Base-by-base conservation (phyloP, 352 stramenopile species). In the Phytophthora foliorum region DNA sequence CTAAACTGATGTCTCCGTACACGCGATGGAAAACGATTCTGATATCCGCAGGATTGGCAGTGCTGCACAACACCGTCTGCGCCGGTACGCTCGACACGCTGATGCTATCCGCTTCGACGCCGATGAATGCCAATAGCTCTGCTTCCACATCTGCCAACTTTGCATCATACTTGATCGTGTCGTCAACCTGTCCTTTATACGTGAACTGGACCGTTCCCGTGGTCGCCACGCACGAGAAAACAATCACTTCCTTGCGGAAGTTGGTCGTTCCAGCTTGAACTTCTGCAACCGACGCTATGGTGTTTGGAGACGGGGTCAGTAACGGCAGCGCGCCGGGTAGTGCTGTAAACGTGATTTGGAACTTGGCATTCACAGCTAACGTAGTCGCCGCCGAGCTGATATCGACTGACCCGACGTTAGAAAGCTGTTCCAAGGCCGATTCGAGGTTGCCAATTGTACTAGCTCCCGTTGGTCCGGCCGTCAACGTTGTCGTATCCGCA, bases 21-120 rank as follows among this genome's bases (percentile, higher is more conserved):
- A 91, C 74, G 3, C 82, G 78, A 39, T 95, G 67, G 36, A 95
- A 92, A 0, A 80, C 67, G 34, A 95, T 86, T 13, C 50, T 87
- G 22, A 93, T 65, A 21, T 84, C 76, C 0, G 27, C 17, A 0
- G 80, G 63, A 0, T 45, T 34, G 5, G 70, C 9, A 5, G 66
- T n/a, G 4, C 59, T 77, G 56, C 85, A 95, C 55, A 95, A 38
- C 1, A 73, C 22, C 0, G 29, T 13, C 46, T 90, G 85, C 0
- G 73, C 32, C 2, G 21, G 21, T 3, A 39, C 57, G 17, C 77
- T 88, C 8, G 82, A 72, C 16, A 93, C 85, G 6, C 66, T 74
- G 34, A 95, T 88, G 39, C 85, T 89, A 0, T 77, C 84, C 0
- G 81, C 55, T 65, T 92, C 82, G 1, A 77, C 81, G 6, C 44